Percentiles rank a stretch among this genome's conserved stretches.
Evolutionary conservation across 1,284 basidiomycete genomes (phyloP).

Genomic region (Ceratobasidium sp.): DNA sequence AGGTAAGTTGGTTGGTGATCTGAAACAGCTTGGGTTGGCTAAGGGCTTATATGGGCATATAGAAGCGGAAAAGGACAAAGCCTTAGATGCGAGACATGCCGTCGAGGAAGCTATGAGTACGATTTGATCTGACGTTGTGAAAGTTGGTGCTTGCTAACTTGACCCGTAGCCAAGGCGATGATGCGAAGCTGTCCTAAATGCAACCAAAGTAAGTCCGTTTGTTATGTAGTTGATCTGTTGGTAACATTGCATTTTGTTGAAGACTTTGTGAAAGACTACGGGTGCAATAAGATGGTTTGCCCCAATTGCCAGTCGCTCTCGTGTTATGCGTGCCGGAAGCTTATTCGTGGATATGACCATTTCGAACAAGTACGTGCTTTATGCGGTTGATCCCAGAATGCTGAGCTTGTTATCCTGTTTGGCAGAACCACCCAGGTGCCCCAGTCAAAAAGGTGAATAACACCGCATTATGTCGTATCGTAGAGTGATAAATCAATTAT

Average conservation of each 20-base stretch:
- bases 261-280: constrained; percentile 78
- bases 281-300: constrained; percentile 84
- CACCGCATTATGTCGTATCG: constrained; percentile 13
- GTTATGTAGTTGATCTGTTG: constrained; percentile 1
- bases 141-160: constrained; percentile 18
- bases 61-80: constrained; percentile 76
- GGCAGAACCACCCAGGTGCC: constrained; percentile 7
- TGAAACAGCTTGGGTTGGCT: background rate
- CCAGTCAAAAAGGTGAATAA: constrained; percentile 48
- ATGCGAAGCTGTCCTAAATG: constrained; percentile 87
- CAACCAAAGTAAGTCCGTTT: constrained; percentile 60
- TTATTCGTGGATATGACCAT: constrained; percentile 78
- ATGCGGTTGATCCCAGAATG: background rate
- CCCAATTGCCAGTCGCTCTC: constrained; percentile 69
- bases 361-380: constrained; percentile 58
- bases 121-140: constrained; percentile 41
- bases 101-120: constrained; percentile 90
- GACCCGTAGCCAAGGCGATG: constrained; percentile 67
- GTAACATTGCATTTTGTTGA: constrained; percentile 42
- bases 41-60: constrained; percentile 25
- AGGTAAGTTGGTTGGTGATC: constrained; percentile 55
- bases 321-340: constrained; percentile 77
- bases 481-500: background rate
- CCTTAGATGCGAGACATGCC: constrained; percentile 72
- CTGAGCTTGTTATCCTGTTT: background rate